A percentile compares a stretch with the other conserved stretches of the same genome.
These are phyloP conservation scores for Wickerhamomyces sydowiorum DNA, from an alignment of 805 yeast genomes.

Conservation along the genomic window DNA sequence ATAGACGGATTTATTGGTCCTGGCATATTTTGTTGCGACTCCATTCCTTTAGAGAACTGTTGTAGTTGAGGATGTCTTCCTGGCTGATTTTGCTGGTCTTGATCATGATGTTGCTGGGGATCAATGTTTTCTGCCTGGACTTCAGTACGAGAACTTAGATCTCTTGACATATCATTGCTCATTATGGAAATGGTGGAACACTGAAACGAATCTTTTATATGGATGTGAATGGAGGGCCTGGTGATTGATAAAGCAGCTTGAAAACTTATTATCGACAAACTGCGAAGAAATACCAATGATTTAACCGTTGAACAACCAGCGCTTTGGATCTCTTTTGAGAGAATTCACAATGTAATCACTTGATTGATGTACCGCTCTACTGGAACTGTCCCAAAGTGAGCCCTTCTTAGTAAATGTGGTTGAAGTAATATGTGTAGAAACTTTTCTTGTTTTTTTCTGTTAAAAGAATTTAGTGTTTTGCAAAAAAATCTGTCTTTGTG, in stretches of 20 bases:
- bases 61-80: not conserved
- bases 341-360: too few relatives aligned
- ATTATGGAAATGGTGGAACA: not conserved
- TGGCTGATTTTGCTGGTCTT: not conserved
- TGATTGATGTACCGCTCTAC: too few relatives aligned
- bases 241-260: too few relatives aligned
- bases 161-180: not conserved
- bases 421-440: too few relatives aligned
- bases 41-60: too few relatives aligned
- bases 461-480: too few relatives aligned
- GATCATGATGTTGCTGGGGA: not conserved
- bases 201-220: not conserved
- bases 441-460: too few relatives aligned
- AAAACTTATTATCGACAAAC: too few relatives aligned
- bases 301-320: not conserved
- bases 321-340: not conserved
- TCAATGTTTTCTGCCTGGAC: not conserved
- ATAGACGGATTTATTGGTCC: not conserved
- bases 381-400: too few relatives aligned
- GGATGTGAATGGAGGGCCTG: too few relatives aligned
- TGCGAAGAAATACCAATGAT: not conserved
- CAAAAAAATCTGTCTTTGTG: too few relatives aligned
- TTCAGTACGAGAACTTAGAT: not conserved
- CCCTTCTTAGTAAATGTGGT: too few relatives aligned
- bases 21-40: slow-evolving; percentile 1